Evolutionary conservation across 192 early-diverging fungal genomes (phyloP).

Genomic region (Coemansia interrupta): DNA sequence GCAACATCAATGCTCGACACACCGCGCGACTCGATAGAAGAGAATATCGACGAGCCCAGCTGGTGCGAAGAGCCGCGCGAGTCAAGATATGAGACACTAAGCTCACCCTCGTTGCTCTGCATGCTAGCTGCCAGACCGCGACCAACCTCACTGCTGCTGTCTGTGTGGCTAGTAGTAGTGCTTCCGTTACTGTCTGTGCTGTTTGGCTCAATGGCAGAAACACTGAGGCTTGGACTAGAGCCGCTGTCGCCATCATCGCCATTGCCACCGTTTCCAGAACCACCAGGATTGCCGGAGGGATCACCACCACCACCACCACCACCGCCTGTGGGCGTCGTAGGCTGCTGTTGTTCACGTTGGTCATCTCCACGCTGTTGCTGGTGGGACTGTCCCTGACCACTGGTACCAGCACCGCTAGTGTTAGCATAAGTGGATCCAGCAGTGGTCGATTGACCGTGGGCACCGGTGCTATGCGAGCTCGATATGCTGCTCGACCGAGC

Average conservation of each 20-base stretch:
- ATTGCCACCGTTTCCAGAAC: conserved; percentile 5
- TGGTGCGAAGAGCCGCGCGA: conserved; percentile 25
- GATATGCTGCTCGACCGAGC: conserved; percentile 47
- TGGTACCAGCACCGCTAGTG: not conserved
- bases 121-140: conserved; percentile 39
- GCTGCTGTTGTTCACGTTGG: not conserved
- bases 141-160: conserved; percentile 21
- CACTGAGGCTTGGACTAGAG: conserved; percentile 28
- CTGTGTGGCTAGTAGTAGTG: conserved; percentile 17
- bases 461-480: conserved; percentile 44
- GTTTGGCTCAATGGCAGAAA: conserved; percentile 15
- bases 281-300: not conserved
- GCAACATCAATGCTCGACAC: not conserved
- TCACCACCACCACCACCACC: not conserved
- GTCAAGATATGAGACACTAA: conserved; percentile 17
- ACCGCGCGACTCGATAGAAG: conserved; percentile 23
- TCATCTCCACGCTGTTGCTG: not conserved
- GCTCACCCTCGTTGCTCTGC: conserved; percentile 5
- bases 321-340: not conserved
- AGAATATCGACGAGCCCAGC: conserved; percentile 47
- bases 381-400: no score
- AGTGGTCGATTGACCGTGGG: conserved; percentile 32
- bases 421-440: conserved; percentile 10
- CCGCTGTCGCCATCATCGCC: conserved; percentile 22
- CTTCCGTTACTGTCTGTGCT: conserved; percentile 20